Evolutionary conservation across 495 filamentous ascomycete species (phyloP), one percentile per base, ranked within the genome.

Genomic region (Neurospora africana): DNA sequence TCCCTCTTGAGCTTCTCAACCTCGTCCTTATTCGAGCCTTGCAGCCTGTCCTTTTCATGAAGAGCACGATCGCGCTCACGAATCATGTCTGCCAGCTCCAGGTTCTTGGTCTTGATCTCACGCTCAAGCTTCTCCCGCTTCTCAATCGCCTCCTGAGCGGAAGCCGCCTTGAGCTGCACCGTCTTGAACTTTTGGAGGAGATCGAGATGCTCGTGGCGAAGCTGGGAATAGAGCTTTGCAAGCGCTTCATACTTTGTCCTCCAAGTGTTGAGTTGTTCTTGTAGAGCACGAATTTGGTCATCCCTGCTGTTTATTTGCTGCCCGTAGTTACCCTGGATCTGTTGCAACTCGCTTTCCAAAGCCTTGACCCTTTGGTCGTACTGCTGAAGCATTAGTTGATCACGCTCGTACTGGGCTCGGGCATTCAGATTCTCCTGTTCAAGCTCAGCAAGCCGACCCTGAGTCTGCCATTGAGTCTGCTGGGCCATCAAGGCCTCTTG

Each of bases 41-140:
- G 88, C 30, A 92, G 78, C 68, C 95, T 89, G 78, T 99, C 95
- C 74, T 92, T 89, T 61, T 99, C 96, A 74, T 97, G 93, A 47
- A 97, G 81, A n/a, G 95, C 95, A 75, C 95, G 89, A 79, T 99
- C 95, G 77, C 95, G 87, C 81, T 99, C 95, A 6, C 95, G 89
- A 72, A 99, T 99, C 95, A 99, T 98, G 80, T 98, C 95, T 69
- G 95, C 95, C 58, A 99, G 84, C 82, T 99, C 96, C 21, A 98
- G 85, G 79, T 98, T 99, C 88, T 98, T 99, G 30, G 94, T 97
- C 86, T 99, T 99, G 78, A 98, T 91, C 81, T 99, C 95, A 11
- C 95, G 90, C 82, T 98, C 93, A 72, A 99, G 87, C 83, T 95
- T 97, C 82, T 99, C 96, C 27, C 95, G 90, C 71, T 88, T 89